Evolutionary conservation across 768 basidiomycete species (phyloP), one percentile per base, ranked within the genome.

Genomic region (Rhodotorula paludigena): DNA sequence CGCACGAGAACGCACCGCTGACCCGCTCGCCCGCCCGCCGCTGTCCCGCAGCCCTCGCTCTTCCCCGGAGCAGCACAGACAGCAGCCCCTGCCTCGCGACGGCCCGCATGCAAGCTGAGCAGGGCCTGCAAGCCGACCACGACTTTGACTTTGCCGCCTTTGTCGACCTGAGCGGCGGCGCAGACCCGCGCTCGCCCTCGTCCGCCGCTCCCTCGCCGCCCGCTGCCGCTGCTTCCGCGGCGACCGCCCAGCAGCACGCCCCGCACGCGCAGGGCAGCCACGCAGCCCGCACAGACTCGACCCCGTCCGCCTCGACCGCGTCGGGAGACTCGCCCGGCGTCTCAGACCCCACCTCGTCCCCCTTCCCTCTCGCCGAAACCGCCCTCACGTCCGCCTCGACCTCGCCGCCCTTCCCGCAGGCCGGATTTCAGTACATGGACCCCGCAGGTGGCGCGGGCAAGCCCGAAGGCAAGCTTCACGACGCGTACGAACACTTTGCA

Each of bases 71-170:
- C n/a, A n/a, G n/a, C n/a, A n/a, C n/a, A n/a, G n/a, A n/a, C n/a
- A n/a, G n/a, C n/a, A n/a, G n/a, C n/a, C n/a, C n/a, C n/a, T n/a
- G n/a, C n/a, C n/a, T n/a, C n/a, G 44, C 44, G 44, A 12, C 21
- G 18, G 5, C 2, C 25, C 52, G 52, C 35, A 53, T 53, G 52
- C 52, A 35, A 11, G 32, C 23, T 9, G 7, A 18, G 6, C 28
- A 5, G 41, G 33, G 30, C 28, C 21, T n/a, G n/a, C n/a, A n/a
- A n/a, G n/a, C 4, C 36, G n/a, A 49, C n/a, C 28, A 10, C 57
- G 66, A 63, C 54, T 61, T 63, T 25, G 57, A 55, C 58, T 68
- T 68, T n/a, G 64, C 58, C 47, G 53, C 36, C 30, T 68, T 58
- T 41, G 35, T 68, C 41, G 67, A 68, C 56, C 62, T 64, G 20